phyloP scores from a whole-genome alignment of 2,329 filamentous ascomycete genomes.

The Xylaria sp. region DNA sequence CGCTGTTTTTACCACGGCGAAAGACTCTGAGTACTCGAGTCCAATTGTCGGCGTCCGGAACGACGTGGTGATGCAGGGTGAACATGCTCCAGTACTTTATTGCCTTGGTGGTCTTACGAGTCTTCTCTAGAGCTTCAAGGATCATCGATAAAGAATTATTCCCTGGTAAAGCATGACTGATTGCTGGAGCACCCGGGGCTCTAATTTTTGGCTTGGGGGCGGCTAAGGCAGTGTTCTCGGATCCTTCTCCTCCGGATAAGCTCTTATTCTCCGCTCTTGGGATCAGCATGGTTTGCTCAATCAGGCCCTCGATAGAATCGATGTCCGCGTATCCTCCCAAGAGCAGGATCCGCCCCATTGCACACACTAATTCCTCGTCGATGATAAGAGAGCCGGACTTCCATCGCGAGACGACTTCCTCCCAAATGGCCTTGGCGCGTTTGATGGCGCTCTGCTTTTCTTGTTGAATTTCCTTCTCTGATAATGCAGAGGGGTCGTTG shows the following conservation, averaged over 20 bases:
- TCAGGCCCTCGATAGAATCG: constrained; percentile 76
- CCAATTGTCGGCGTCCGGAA: constrained; percentile 79
- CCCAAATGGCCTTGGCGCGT: constrained; percentile 81
- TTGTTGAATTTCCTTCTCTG: constrained; percentile 50
- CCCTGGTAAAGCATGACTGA: constrained; percentile 58
- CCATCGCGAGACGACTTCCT: constrained; percentile 83
- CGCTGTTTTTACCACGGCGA: constrained; percentile 72
- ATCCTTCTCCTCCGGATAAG: constrained; percentile 38
- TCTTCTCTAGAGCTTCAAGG: constrained; percentile 70
- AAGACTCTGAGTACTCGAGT: constrained; percentile 75
- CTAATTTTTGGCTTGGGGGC: constrained; percentile 24
- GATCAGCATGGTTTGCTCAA: constrained; percentile 86
- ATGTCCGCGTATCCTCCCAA: constrained; percentile 71
- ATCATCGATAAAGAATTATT: constrained; percentile 75
- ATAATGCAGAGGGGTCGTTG: constrained; percentile 41
- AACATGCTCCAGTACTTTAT: constrained; percentile 82
- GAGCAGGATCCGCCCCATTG: constrained; percentile 84
- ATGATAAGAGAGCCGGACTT: constrained; percentile 73
- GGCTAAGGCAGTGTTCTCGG: constrained; percentile 5
- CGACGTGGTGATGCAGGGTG: constrained; percentile 68
- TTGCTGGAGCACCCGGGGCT: constrained; percentile 39
- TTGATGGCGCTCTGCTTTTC: constrained; percentile 62
- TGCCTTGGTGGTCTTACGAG: constrained; percentile 71
- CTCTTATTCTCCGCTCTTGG: constrained; percentile 61
- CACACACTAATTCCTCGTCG: constrained; percentile 81